Evolutionary conservation across 1,284 basidiomycete species (phyloP), one percentile per base, ranked within the genome.

Genomic region (Cystobasidium pallidum): DNA sequence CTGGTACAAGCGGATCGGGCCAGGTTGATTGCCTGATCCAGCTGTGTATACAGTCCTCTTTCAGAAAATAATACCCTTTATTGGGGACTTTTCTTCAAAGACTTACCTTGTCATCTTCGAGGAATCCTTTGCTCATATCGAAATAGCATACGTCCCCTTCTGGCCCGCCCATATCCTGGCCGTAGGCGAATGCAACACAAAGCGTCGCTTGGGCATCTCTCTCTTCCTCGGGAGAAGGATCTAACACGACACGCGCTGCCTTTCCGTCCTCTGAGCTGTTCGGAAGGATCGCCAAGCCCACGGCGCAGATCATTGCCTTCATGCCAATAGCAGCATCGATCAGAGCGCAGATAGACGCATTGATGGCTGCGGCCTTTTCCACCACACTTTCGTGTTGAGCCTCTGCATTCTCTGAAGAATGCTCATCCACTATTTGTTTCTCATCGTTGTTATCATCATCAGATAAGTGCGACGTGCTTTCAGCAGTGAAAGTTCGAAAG

Each of bases 171-270:
- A 82, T 73, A 3, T 79, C 79, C 4, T 76, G 68, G 0, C 82
- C 81, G 54, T 82, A 82, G n/a, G 81, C 81, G 80, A 83, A 81
- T 30, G 76, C 82, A 54, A 84, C 81, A 0, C 84, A 86, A 36
- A 88, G 84, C 19, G 89, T 81, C 15, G 83, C 84, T 13, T 79
- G 80, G 3, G 90, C 89, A 47, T 86, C 85, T 43, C 85, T 84
- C 51, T 86, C 86, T 77, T 86, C 86, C 51, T 83, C 84, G 85
- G 87, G 1, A 28, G 89, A 82, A 1, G 90, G 91, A 74, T 90
- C 91, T 34, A 90, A 78, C 70, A 91, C 85, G 68, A 91, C 77
- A 74, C 89, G 86, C 49, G 28, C 87, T 79, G 57, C 78, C 74
- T 26, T 39, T 65, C 66, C 24, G 80, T 0, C 88, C 88, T 43